A percentile compares a stretch with the other conserved stretches of the same genome.
These are phyloP conservation scores for Fraxinus anomala DNA, from an alignment of 257 asterid species.

Conservation along the genomic window DNA sequence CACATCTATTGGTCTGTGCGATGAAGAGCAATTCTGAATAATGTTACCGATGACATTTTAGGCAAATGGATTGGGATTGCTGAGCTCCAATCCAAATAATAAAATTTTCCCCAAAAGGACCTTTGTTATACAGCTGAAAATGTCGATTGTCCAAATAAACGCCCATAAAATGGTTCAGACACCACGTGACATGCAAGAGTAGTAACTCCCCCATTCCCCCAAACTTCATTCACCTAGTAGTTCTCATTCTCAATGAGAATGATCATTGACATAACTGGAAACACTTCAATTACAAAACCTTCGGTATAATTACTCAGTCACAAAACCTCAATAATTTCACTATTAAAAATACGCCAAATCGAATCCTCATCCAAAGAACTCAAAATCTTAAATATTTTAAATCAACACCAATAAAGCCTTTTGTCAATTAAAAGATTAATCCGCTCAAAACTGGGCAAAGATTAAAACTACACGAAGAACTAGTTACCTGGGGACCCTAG, in stretches of 20 bases:
- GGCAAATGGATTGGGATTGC: neutral
- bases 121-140: neutral
- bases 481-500: constrained; percentile 61
- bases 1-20: neutral
- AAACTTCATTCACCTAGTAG: neutral
- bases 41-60: neutral
- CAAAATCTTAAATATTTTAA: neutral
- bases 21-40: neutral
- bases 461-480: constrained; percentile 9
- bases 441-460: constrained; percentile 1
- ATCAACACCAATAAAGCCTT: neutral
- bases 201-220: neutral
- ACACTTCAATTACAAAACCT: neutral
- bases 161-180: neutral
- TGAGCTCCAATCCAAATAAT: neutral
- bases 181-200: neutral
- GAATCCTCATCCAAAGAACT: neutral
- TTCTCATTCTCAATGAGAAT: neutral
- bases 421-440: neutral
- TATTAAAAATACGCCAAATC: neutral
- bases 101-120: neutral
- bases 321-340: neutral
- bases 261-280: neutral
- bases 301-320: neutral
- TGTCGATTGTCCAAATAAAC: neutral